Base-by-base conservation (phyloP, 192 early-diverging fungal genomes). In the Glomus cerebriforme region DNA sequence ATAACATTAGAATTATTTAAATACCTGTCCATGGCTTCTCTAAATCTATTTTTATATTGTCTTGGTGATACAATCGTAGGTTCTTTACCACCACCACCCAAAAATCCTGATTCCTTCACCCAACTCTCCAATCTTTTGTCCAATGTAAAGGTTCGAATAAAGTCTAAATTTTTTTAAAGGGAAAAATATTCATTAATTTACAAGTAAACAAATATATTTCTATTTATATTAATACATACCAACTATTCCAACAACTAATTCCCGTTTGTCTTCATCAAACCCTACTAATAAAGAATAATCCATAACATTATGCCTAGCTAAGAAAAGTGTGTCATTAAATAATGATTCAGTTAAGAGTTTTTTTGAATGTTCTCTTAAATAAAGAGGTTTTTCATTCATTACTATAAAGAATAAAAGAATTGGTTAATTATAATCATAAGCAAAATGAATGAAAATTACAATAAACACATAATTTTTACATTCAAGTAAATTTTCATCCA, bases 71-170 rank as follows among this genome's bases (percentile, higher is more conserved):
- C 93, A 83, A 99, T 99, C 1, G 98, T 99, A 3, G 98, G 98
- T 37, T 94, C 93, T 78, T 90, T 92, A 10, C 94, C 93, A 24
- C 95, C 95, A 17, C 97, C 96, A n/a, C 96, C 96, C 62, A 98
- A 81, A 79, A 96, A 88, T 7, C 92, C 93, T 0, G 95, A 89
- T 80, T 98, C 97, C 83, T 99, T 99, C 43, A 99, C 97, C 96
- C 96, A 98, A 73, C 92, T 95, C 82, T 99, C 98, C 22, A 99
- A 81, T 84, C 96, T 96, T 86, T 99, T 99, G 82, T 99, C 98
- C 96, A 97, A 99, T 0, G 97, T 99, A 82, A 97, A 99, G 8
- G 96, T 96, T 63, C 97, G 92, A 60, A 98, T 98, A 85, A 96
- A 98, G 81, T 99, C 98, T 84, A 65, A 1, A 12, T 3, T 35